Conservation (phyloP, 768 basidiomycete species). For the Cyathus striatus region DNA sequence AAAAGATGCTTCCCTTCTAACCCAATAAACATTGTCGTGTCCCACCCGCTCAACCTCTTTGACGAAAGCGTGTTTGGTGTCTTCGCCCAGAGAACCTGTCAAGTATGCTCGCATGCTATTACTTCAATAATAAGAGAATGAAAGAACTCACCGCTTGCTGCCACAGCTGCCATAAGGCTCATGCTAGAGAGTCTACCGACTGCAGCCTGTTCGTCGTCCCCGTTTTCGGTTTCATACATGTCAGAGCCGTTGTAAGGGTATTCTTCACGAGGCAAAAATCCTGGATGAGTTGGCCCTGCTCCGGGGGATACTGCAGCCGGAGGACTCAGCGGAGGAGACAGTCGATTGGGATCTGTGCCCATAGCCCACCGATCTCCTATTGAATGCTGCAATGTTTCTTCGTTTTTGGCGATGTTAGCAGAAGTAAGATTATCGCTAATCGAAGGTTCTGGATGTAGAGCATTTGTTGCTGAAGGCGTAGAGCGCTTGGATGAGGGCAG, state of each 20-base stretch:
- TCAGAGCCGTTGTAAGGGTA: conserved; percentile 12
- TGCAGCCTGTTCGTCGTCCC: conserved; percentile 64
- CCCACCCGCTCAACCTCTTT: conserved; percentile 68
- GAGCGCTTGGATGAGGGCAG: background rate
- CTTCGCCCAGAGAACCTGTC: conserved; percentile 49
- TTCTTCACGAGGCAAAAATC: conserved; percentile 3
- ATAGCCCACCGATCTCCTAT: too few relatives aligned
- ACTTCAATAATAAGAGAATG: conserved; percentile 4
- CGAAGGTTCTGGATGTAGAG: background rate
- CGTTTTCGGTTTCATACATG: conserved; percentile 17
- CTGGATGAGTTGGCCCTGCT: background rate
- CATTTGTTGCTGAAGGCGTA: background rate
- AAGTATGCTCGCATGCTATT: too few relatives aligned
- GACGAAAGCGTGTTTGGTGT: conserved; percentile 61
- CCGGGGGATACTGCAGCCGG: background rate
- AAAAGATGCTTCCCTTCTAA: conserved; percentile 81
- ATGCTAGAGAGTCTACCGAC: conserved; percentile 87
- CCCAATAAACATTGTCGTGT: conserved; percentile 67
- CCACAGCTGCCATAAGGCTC: conserved; percentile 87
- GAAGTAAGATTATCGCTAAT: background rate
- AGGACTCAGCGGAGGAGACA: too few relatives aligned
- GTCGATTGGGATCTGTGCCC: too few relatives aligned
- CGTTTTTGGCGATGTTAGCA: too few relatives aligned
- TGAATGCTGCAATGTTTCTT: too few relatives aligned
- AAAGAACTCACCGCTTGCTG: conserved; percentile 60